Base-by-base conservation (phyloP, 352 stramenopile genomes). In the Proteromonas lacertae region DNA sequence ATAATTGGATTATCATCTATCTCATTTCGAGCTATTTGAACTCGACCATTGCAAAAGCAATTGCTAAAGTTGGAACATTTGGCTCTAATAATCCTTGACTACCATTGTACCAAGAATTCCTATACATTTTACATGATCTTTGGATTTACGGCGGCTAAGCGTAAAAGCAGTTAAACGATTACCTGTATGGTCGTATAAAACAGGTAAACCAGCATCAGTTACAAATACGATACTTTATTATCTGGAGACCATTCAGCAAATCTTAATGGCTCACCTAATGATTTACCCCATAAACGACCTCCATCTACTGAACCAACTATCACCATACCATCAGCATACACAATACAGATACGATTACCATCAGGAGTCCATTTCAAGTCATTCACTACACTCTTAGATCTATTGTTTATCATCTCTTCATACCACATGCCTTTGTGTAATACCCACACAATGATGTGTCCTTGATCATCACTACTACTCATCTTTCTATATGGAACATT, bases 351-450 rank as follows among this genome's bases (percentile, higher is more conserved):
- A 52, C 81, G 81, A 48, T 81, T 57, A 0, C 75, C 74, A 52
- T 89, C 68, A 4, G 60, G 64, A 4, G 69, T 86, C 74, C 73
- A 90, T 50, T 84, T 83, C 71, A 90, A 88, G 46, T 80, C 70
- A 10, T 51, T 51, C 23, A 90, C 74, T 25, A 84, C 71, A 42
- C 56, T 77, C 47, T 84, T 89, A 56, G 87, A 86, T 39, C 74
- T 56, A 52, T 87, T 90, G 56, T 90, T 90, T 46, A 89, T 88
- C 74, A 90, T 89, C 49, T 89, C 73, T 41, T 89, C 75, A 53
- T 75, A 88, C 70, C 74, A 90, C 53, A 79, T 73, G 28, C 68
- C 53, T 26, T 62, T 58, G 43, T 89, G 74, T 38, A 90, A 58
- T 47, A 87, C 77, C 75, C 74, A 89, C 7, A 90, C 74, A 39